These are phyloP conservation scores for Alternaria sp. DNA, from an alignment of 2,329 filamentous ascomycete species.

Conservation along the genomic window DNA sequence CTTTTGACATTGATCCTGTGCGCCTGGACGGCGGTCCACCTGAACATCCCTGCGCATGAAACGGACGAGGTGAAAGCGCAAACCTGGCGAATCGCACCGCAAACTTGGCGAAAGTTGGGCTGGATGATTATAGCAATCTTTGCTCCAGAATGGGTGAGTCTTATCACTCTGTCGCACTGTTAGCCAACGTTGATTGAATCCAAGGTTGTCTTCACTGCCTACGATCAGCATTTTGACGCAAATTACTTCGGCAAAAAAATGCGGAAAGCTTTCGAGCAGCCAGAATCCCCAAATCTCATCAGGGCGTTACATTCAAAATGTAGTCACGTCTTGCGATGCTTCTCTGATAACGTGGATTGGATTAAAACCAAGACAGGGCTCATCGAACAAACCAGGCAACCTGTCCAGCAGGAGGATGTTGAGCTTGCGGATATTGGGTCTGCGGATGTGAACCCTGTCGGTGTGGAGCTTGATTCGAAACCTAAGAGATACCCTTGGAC, in stretches of 20 bases:
- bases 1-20: background rate
- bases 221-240: too few species aligned
- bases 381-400: too few species aligned
- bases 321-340: too few species aligned
- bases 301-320: too few species aligned
- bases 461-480: rapidly evolving
- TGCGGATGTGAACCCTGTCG: too few species aligned
- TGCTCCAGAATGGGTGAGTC: background rate
- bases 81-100: too few species aligned
- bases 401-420: too few species aligned
- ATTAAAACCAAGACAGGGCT: too few species aligned
- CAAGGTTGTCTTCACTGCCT: background rate
- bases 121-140: background rate
- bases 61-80: too few species aligned
- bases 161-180: rapidly evolving
- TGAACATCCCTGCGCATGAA: background rate
- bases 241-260: too few species aligned
- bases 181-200: background rate
- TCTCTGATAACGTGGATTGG: too few species aligned
- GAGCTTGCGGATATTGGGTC: background rate
- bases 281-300: background rate
- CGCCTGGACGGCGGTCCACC: background rate
- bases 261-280: background rate
- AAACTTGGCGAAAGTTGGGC: background rate
- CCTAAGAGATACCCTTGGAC: background rate